A percentile compares a stretch with the other conserved stretches of the same genome.
Evolutionary conservation across 2,329 filamentous ascomycete species (phyloP).

Genomic region (Penicillium polonicum): DNA sequence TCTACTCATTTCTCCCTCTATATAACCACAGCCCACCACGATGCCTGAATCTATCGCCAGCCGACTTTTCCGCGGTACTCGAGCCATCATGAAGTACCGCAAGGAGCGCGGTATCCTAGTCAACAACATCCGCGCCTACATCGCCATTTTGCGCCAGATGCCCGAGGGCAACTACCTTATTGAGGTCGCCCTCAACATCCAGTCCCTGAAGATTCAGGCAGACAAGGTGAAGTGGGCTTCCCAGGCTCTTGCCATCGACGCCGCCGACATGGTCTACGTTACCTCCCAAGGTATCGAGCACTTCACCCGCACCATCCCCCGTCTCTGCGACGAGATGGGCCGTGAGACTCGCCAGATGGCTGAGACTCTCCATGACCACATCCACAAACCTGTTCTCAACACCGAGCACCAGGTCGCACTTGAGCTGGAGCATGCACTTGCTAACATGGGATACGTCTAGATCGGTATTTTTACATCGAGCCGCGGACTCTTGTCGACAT

Average conservation of each 20-base stretch:
- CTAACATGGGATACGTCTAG: not conserved
- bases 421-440: not conserved
- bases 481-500: not conserved
- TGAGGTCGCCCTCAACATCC: slow-evolving; percentile 1
- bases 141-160: not conserved
- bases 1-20: not conserved
- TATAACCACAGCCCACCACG: not conserved
- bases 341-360: not conserved
- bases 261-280: not conserved
- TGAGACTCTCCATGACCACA: not conserved
- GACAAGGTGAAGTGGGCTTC: slow-evolving; percentile 6
- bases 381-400: not conserved
- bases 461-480: not conserved
- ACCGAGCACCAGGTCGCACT: not conserved
- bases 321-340: not conserved
- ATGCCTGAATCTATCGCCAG: not conserved
- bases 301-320: not conserved
- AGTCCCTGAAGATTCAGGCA: not conserved
- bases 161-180: slow-evolving; percentile 3
- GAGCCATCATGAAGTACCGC: slow-evolving; percentile 1
- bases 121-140: not conserved
- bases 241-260: not conserved
- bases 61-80: not conserved
- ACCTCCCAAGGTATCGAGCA: not conserved
- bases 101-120: not conserved